A percentile compares a stretch with the other conserved stretches of the same genome.
Evolutionary conservation across 768 basidiomycete genomes (phyloP).

Genomic region (Trametes coccinea): DNA sequence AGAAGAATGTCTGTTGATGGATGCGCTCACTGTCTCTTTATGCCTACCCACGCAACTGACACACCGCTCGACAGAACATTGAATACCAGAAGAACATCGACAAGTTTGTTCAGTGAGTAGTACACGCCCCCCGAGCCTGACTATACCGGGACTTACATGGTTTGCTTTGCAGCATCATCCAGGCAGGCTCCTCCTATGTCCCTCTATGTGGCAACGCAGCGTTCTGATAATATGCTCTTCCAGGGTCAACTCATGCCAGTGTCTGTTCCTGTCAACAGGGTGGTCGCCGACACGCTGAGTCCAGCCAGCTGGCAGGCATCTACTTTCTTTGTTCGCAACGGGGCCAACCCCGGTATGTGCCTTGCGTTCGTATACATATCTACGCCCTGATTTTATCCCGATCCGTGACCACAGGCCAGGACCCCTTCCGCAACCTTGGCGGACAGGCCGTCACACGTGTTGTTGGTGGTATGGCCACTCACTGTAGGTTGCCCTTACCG

Average conservation of each 20-base stretch:
- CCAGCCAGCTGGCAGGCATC: slow-evolving; percentile 3
- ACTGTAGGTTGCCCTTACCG: not conserved
- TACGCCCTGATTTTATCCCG: slow-evolving; percentile 8
- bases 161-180: not conserved
- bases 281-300: slow-evolving; percentile 1
- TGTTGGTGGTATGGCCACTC: slow-evolving; percentile 31
- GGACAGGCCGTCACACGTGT: slow-evolving; percentile 29
- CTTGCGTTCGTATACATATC: not conserved
- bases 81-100: slow-evolving; percentile 39
- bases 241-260: slow-evolving; percentile 7
- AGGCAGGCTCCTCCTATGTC: not conserved
- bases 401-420: slow-evolving; percentile 7
- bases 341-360: not conserved
- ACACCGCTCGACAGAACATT: slow-evolving; percentile 1
- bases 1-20: slow-evolving; percentile 32
- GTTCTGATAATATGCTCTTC: not conserved
- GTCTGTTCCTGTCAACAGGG: not conserved
- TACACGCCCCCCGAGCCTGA: not conserved
- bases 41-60: not conserved
- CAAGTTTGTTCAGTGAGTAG: slow-evolving; percentile 30
- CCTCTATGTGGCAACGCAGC: too few relatives aligned
- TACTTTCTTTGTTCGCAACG: not conserved
- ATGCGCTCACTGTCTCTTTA: not conserved
- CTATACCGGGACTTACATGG: not conserved
- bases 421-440: slow-evolving; percentile 23